Evolutionary conservation across 164 flowering plant genomes (phyloP), one percentile per base, ranked within the genome.

Genomic region (Cinnamomum chago): DNA sequence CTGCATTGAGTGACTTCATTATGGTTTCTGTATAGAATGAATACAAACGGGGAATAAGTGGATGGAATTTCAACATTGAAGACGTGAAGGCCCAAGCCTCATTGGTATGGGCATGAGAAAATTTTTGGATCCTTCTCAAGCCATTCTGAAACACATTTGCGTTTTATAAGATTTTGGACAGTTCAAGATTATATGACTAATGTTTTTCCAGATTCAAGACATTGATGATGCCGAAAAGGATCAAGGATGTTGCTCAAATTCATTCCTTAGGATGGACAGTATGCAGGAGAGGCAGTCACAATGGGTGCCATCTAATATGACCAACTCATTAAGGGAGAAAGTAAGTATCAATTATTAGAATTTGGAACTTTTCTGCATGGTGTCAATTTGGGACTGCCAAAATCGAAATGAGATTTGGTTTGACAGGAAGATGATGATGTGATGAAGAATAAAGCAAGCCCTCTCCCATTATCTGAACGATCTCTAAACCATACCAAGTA

Each of bases 21-120:
- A 5, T 25, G 50, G 23, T 69, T 47, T 75, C 47, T 74, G 40
- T 76, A 79, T 76, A 95, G 97, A 90, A 82, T 83, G 99, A 96
- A 82, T 96, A 96, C 77, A 96, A 93, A 75, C 85, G 99, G 70
- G 98, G 99, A 71, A 92, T 96, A 35, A 96, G 99, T 80, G 85
- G 90, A 30, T 96, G 99, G 99, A 88, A 92, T 74, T 96, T 96
- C 79, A 84, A 96, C 79, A 87, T 92, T 71, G 99, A 95, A 70
- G 95, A 93, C 80, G 27, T 96, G 82, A 93, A 94, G 82, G 90
- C 93, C 50, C 97, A 93, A 75, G 97, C 98, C 70, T 87, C 97
- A 66, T 75, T 93, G 94, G 97, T 95, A 92, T 60, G 62, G 11
- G 22, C 5, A 51, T 58, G 3, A 67, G 14, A 30, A 72, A 65